phyloP scores from a whole-genome alignment of 1,139 yeast species.

The Blastobotrys raffinosifermentans region DNA sequence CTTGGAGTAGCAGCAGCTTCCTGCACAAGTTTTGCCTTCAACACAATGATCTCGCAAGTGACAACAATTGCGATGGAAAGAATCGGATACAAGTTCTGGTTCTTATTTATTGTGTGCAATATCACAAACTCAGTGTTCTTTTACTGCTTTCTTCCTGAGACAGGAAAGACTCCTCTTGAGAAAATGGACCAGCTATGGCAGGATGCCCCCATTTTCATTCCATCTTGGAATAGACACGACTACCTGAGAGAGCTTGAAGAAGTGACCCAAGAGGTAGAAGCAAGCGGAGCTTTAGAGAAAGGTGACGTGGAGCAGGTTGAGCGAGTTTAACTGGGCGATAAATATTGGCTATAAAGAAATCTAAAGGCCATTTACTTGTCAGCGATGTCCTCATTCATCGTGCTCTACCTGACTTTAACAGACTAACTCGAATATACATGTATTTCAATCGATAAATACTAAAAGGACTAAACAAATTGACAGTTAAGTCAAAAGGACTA shows the following conservation, averaged over 20 bases:
- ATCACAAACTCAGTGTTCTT: conserved; percentile 30
- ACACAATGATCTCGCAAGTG: conserved; percentile 1
- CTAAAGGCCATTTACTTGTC: too few relatives aligned
- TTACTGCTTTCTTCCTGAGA: conserved; percentile 54
- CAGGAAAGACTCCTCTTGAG: conserved; percentile 59
- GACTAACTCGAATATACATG: too few relatives aligned
- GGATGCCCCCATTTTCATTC: too few relatives aligned
- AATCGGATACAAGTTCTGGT: conserved; percentile 10
- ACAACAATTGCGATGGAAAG: conserved; percentile 3
- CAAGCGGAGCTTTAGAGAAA: not conserved
- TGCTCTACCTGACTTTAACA: too few relatives aligned
- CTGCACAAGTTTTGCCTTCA: conserved; percentile 9
- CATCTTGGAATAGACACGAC: too few relatives aligned
- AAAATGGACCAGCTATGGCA: conserved; percentile 39
- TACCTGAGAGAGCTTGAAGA: not conserved
- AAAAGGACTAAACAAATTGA: too few relatives aligned
- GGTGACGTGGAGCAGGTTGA: not conserved
- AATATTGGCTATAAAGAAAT: too few relatives aligned
- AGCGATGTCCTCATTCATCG: too few relatives aligned
- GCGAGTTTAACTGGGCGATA: not conserved
- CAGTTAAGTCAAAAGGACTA: too few relatives aligned
- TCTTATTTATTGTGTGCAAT: conserved; percentile 14
- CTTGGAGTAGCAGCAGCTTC: conserved; percentile 28
- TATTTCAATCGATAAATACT: too few relatives aligned
- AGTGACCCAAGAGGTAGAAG: not conserved